phyloP scores from a whole-genome alignment of 2,329 filamentous ascomycete species.

The Penicillium paneum region DNA sequence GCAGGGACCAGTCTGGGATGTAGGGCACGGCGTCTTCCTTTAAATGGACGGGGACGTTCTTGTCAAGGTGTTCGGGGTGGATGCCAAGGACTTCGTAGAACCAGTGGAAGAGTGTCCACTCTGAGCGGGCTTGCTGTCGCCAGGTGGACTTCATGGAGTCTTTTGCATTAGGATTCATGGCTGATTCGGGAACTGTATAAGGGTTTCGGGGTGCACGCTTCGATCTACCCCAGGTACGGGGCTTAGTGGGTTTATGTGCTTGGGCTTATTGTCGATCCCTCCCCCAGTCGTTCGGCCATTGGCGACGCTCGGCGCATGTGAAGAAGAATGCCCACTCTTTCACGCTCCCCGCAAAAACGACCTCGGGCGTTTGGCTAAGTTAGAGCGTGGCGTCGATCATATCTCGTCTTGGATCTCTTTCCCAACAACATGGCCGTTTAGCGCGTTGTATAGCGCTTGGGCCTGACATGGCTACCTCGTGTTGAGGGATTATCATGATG shows the following conservation, averaged over 20 bases:
- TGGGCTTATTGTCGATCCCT: slow-evolving; percentile 17
- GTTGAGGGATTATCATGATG: neutral
- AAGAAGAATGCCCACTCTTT: slow-evolving; percentile 13
- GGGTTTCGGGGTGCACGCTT: neutral
- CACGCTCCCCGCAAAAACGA: slow-evolving; percentile 16
- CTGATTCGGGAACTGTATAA: neutral
- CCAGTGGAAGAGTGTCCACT: slow-evolving; percentile 27
- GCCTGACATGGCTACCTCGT: neutral
- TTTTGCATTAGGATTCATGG: slow-evolving; percentile 21
- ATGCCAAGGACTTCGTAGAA: slow-evolving; percentile 25
- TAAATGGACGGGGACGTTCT: slow-evolving; percentile 17
- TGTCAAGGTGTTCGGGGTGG: slow-evolving; percentile 22
- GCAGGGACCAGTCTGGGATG: slow-evolving; percentile 23
- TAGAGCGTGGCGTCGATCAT: slow-evolving; percentile 18
- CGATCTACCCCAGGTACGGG: neutral
- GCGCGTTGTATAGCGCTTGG: neutral
- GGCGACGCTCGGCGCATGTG: slow-evolving; percentile 18
- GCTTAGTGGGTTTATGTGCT: slow-evolving; percentile 13
- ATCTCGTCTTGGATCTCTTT: slow-evolving; percentile 4
- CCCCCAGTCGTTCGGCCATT: slow-evolving; percentile 8
- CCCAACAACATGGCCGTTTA: slow-evolving; percentile 16
- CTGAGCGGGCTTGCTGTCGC: slow-evolving; percentile 20
- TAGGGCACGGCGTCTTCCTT: slow-evolving; percentile 25
- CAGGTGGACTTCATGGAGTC: slow-evolving; percentile 31
- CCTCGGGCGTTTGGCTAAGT: slow-evolving; percentile 10